Conservation (phyloP, 176 grass and related monocot species). For the Eremochloa ophiuroides region DNA sequence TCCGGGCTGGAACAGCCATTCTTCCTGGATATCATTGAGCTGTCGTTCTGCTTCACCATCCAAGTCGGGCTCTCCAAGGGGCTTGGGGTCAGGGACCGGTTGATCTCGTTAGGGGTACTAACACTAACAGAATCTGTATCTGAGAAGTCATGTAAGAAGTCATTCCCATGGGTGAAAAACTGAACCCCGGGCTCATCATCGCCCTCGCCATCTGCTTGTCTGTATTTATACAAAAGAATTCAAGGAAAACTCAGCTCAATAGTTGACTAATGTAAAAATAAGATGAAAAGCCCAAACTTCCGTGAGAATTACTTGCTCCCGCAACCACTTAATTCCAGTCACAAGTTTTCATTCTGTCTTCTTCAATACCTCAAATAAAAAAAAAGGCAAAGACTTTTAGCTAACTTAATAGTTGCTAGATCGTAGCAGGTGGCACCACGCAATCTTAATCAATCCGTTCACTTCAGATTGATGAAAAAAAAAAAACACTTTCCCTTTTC, state of each 20-base stretch:
- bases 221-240: conserved; percentile 31
- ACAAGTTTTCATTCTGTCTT: not conserved
- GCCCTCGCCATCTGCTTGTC: conserved; percentile 40
- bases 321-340: not conserved
- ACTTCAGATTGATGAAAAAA: not conserved
- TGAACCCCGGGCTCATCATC: conserved; percentile 49
- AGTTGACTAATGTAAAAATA: conserved; percentile 9
- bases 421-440: conserved; percentile 16
- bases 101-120: conserved; percentile 40
- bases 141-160: conserved; percentile 60
- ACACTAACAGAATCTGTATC: conserved; percentile 72
- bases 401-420: not conserved
- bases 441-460: conserved; percentile 1
- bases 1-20: conserved; percentile 32
- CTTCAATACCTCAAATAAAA: conserved; percentile 7
- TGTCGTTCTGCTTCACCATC: conserved; percentile 28
- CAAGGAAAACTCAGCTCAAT: conserved; percentile 4
- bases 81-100: conserved; percentile 41
- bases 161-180: conserved; percentile 54
- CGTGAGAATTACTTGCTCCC: conserved; percentile 1
- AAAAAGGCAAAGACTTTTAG: conserved; percentile 7
- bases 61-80: conserved; percentile 51
- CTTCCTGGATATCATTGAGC: conserved; percentile 33
- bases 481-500: conserved; percentile 29
- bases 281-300: conserved; percentile 5